phyloP scores from a whole-genome alignment of 345 rosid species.

The Eucalyptus tenuipes region DNA sequence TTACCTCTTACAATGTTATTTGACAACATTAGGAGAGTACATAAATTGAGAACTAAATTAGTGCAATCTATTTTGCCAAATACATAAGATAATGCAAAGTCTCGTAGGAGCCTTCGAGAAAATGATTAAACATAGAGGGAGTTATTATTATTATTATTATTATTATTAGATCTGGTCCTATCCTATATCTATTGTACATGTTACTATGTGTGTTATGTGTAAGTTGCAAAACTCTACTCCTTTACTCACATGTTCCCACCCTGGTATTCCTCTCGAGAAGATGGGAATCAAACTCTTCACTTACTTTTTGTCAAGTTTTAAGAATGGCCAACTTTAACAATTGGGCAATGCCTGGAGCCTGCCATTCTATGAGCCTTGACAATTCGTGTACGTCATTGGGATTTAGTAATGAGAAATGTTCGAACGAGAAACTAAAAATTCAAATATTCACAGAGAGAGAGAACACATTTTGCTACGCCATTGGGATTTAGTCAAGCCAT shows the following conservation, averaged over 20 bases:
- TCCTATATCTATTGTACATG: no score
- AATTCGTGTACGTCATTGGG: background rate
- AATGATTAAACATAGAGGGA: background rate
- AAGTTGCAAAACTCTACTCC: no score
- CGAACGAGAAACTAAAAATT: background rate
- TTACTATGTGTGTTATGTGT: no score
- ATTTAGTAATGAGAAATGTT: no score
- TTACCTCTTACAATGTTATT: background rate
- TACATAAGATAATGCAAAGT: background rate
- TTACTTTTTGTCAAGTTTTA: no score
- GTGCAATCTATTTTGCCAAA: background rate
- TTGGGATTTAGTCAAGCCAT: background rate
- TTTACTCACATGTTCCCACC: no score
- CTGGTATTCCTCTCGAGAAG: accelerated
- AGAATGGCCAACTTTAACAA: background rate
- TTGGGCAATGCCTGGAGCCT: background rate
- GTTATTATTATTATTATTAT: no score
- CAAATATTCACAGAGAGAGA: background rate
- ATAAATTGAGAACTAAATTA: background rate
- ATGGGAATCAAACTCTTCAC: no score
- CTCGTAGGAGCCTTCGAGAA: background rate
- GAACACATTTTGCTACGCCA: background rate
- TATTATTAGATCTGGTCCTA: no score
- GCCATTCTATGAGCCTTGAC: background rate
- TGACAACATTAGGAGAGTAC: background rate